Evolutionary conservation across 2,329 filamentous ascomycete species (phyloP), one percentile per base, ranked within the genome.

Genomic region (Trichophyton benhamiae): DNA sequence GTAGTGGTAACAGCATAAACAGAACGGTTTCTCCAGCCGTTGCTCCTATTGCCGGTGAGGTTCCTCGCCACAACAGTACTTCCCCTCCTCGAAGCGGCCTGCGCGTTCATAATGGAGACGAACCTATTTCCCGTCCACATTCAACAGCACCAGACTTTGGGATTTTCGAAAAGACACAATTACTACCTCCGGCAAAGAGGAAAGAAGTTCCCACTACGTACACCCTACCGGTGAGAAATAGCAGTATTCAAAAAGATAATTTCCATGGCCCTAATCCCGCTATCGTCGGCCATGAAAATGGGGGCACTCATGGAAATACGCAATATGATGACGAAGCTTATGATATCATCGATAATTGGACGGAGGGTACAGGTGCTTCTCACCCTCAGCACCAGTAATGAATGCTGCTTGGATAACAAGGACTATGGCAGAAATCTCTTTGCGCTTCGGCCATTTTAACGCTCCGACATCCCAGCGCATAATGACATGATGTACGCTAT

Each of bases 291-390:
- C 66, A 22, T 17, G 55, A 7, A 20, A 58, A 30, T 42, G 15
- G 38, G 4, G 22, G 20, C 4, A 46, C 7, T 27, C 22, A 46
- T 30, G n/a, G 27, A 20, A 49, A 42, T 22, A 36, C 30, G 7
- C 41, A 49, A 59, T 38, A 25, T 30, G 46, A 48, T 27, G 22
- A 42, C 41, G 58, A 59, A 25, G 25, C 68, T 58, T 58, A 70
- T 36, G 70, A 70, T 36, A 65, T 60, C 1, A 61, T 66, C n/a
- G 67, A 70, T 33, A 72, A 76, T 44, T 77, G 74, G 74, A 71
- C 73, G 2, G 73, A 72, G 59, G 74, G 76, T 65, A 73, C 74
- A 27, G 66, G 76, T 25, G 71, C 75, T 61, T 76, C 76, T 64
- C 72, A 75, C 59, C 70, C 42, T 6, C 57, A 30, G 38, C 61